Evolutionary conservation across 805 yeast species (phyloP).

Genomic region (Metschnikowia shivogae): DNA sequence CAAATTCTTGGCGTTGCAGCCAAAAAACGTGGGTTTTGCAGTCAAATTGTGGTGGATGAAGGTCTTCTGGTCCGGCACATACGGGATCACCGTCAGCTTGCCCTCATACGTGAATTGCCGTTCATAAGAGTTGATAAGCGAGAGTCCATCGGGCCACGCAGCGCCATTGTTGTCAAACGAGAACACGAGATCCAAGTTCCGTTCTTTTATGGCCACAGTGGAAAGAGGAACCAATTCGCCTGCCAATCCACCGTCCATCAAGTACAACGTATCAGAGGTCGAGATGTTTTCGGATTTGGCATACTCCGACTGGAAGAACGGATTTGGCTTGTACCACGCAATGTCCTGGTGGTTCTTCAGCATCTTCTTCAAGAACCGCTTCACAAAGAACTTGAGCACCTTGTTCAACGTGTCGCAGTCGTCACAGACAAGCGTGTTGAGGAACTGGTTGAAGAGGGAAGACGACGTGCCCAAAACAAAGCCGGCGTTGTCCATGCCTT

Average conservation of each 20-base stretch:
- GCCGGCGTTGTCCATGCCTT: conserved; percentile 39
- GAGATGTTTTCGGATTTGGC: conserved; percentile 25
- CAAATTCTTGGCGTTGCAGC: conserved; percentile 66
- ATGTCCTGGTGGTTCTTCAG: conserved; percentile 27
- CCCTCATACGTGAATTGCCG: conserved; percentile 42
- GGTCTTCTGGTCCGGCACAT: conserved; percentile 67
- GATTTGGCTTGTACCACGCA: conserved; percentile 36
- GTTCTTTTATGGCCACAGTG: conserved; percentile 29
- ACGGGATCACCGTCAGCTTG: conserved; percentile 65
- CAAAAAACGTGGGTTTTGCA: conserved; percentile 73
- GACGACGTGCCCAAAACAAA: conserved; percentile 38
- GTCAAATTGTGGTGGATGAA: conserved; percentile 60
- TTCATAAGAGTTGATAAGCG: conserved; percentile 30
- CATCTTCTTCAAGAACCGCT: conserved; percentile 22
- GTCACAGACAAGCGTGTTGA: conserved; percentile 33
- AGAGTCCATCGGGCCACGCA: conserved; percentile 34
- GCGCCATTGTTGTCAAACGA: conserved; percentile 33
- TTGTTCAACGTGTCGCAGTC: conserved; percentile 24
- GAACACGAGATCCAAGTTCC: conserved; percentile 34
- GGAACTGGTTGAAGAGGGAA: conserved; percentile 35
- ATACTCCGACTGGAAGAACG: conserved; percentile 30
- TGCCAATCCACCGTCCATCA: conserved; percentile 40
- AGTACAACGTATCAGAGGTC: conserved; percentile 28
- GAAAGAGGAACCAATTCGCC: conserved; percentile 36
- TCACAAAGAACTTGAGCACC: conserved; percentile 24